phyloP scores from a whole-genome alignment of 2,329 filamentous ascomycete species.

The Sclerotinia nivalis region DNA sequence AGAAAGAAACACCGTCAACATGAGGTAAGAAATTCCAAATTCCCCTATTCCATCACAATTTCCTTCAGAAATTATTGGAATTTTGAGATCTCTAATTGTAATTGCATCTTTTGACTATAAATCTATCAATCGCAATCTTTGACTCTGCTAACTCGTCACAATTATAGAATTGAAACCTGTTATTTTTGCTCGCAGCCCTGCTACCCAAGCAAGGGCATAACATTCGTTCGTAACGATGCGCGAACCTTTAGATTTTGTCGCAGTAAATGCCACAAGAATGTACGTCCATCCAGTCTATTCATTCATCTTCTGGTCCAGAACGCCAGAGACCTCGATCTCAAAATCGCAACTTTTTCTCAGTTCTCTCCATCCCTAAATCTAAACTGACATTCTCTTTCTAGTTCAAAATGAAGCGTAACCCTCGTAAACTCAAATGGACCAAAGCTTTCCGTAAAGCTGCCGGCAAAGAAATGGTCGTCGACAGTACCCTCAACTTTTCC shows the following conservation, averaged over 20 bases:
- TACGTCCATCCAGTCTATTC: conserved; percentile 23
- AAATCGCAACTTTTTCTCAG: not conserved
- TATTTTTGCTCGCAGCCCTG: conserved; percentile 70
- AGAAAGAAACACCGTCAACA: conserved; percentile 17
- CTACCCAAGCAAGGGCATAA: conserved; percentile 63
- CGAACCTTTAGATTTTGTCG: conserved; percentile 59
- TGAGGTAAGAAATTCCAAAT: conserved; percentile 18
- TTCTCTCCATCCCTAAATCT: not conserved
- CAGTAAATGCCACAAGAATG: conserved; percentile 50
- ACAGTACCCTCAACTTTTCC: conserved; percentile 89
- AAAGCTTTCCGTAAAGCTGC: conserved; percentile 85
- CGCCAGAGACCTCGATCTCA: not conserved
- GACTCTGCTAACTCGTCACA: conserved; percentile 11
- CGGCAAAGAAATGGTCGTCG: conserved; percentile 88
- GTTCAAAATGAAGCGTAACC: conserved; percentile 99
- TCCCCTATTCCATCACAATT: not conserved
- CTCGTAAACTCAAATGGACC: conserved; percentile 95
- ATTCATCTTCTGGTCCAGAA: not conserved
- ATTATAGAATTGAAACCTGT: conserved; percentile 30
- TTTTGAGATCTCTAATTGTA: conserved; percentile 1
- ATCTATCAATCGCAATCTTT: not conserved
- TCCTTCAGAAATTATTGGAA: too few relatives aligned
- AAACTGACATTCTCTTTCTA: conserved; percentile 35
- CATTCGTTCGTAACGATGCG: conserved; percentile 44
- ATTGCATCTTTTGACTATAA: not conserved